Evolutionary conservation across 2,329 filamentous ascomycete genomes (phyloP), one percentile per base, ranked within the genome.

Genomic region (Xylariaceae sp.): DNA sequence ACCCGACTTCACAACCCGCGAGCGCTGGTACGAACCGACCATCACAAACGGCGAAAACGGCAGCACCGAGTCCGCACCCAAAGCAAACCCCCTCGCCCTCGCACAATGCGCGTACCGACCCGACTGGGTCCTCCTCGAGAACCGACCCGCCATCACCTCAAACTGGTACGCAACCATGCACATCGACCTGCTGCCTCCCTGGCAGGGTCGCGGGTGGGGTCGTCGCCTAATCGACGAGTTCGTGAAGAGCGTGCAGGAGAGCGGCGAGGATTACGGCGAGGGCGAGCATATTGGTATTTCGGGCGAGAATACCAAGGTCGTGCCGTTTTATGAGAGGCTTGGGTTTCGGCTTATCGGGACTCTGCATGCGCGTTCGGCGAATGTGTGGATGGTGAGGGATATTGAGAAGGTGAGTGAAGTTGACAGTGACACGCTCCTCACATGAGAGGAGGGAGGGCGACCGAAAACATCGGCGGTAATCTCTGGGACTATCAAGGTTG

Each of bases 311-410:
- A 70, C 63, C 4, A 75, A 76, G 70, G 79, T 81, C 11, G 74
- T 82, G 49, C 64, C 68, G 50, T 81, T 81, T 64, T 81, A 81
- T 64, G 74, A 80, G 68, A 75, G 68, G 68, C 63, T 77, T 60
- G 79, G 77, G 42, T 81, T 81, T 60, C 69, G 71, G 58, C 66
- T 78, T 7, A 67, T 72, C 71, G 4, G 63, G 55, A 30, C 23
- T 30, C 4, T 58, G 60, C 2, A 74, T 71, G 3, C 71, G 72
- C 52, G 69, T 30, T 30, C 66, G 61, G 72, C 70, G 49, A 74
- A 71, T 23, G 71, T 71, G 49, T 73, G 75, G 71, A 78, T 80
- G 77, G 74, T 77, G 57, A 73, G 67, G 64, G 76, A 65, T 35
- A 62, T 65, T 15, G 17, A n/a, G 2, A 59, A 23, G 37, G 39